Evolutionary conservation across 2,329 filamentous ascomycete genomes (phyloP), one percentile per base, ranked within the genome.

Genomic region (Endoconidiophora laricicola): DNA sequence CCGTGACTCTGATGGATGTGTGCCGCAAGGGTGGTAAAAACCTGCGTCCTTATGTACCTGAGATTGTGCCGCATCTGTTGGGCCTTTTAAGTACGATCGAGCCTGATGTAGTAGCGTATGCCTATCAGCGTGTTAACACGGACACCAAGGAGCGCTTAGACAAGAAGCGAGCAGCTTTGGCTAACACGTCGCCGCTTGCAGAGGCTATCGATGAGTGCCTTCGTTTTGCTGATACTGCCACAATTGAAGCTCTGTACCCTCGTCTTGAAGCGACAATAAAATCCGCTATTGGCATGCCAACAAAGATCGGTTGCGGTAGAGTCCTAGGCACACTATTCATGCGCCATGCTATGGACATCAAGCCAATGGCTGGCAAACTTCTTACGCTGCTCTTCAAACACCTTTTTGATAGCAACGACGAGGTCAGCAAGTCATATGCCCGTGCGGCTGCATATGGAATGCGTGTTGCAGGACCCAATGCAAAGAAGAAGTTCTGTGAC

Each of bases 151-250:
- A 94, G 56, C 80, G 90, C 59, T 86, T 98, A 50, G 91, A 98
- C 63, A 88, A 86, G 60, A 74, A 87, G 63, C 76, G 91, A 50
- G 78, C 91, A 12, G 80, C 77, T 38, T 83, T 80, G 61, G 86
- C 95, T 26, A 83, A 86, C 24, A 78, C 78, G 48, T 94, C 86
- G 14, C 90, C 91, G 0, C 79, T 98, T 56, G 93, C 88, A 59
- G 88, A 95, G 62, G 87, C 87, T 1, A 86, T 96, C 50, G 86
- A 94, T 58, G 78, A 88, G 55, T 86, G 85, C 59, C 74, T 98
- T 29, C 86, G 94, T 53, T 79, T 85, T 48, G 72, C 93, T 1
- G 86, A 96, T 59, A 79, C 78, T 5, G 67, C 71, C 3, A 80
- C 83, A n/a, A 90, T 95, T 78, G 72, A 73, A 43, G 71, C 79